A percentile compares a stretch with the other conserved stretches of the same genome.
These are phyloP conservation scores for Colletotrichum trifolii DNA, from an alignment of 2,329 filamentous ascomycete species.

Conservation along the genomic window DNA sequence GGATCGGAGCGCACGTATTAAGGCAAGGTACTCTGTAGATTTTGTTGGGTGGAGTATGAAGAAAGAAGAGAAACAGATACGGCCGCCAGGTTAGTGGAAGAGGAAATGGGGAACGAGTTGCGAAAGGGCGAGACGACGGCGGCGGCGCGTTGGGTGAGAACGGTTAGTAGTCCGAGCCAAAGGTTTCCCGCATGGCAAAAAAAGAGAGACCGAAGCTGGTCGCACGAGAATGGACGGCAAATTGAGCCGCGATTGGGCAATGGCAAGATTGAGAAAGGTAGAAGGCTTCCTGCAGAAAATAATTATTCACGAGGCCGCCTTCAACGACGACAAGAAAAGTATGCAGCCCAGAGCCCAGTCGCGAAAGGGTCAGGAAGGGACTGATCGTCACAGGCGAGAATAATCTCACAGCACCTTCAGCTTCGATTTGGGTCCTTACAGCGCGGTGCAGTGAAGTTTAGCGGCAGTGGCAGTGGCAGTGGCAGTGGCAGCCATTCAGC, in stretches of 20 bases:
- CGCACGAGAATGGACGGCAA: slow-evolving; percentile 16
- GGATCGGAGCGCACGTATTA: slow-evolving; percentile 27
- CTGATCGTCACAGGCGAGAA: slow-evolving; percentile 14
- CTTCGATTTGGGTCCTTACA: too few species aligned
- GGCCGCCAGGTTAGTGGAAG: slow-evolving; percentile 2
- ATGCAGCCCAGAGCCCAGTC: slow-evolving; percentile 20
- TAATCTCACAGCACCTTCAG: slow-evolving; percentile 29
- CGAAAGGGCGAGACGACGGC: slow-evolving; percentile 13
- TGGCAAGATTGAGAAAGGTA: neutral
- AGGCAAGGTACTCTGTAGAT: slow-evolving; percentile 1
- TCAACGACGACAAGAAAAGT: neutral
- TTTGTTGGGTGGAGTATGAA: slow-evolving; percentile 33
- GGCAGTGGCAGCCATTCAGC: slow-evolving; percentile 21
- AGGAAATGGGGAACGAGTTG: slow-evolving; percentile 34
- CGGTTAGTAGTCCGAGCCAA: slow-evolving; percentile 36
- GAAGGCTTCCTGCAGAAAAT: neutral
- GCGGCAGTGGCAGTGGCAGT: too few species aligned
- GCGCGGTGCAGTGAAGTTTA: too few species aligned
- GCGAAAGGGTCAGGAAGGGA: slow-evolving; percentile 21
- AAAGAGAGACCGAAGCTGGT: neutral
- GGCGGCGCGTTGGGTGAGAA: slow-evolving; percentile 33
- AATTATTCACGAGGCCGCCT: too few species aligned
- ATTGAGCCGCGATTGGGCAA: slow-evolving; percentile 16
- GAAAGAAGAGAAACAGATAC: slow-evolving; percentile 21
- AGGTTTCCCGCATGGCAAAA: slow-evolving; percentile 33